Conservation (phyloP, 495 filamentous ascomycete genomes). For the Penicillium mononematosum region DNA sequence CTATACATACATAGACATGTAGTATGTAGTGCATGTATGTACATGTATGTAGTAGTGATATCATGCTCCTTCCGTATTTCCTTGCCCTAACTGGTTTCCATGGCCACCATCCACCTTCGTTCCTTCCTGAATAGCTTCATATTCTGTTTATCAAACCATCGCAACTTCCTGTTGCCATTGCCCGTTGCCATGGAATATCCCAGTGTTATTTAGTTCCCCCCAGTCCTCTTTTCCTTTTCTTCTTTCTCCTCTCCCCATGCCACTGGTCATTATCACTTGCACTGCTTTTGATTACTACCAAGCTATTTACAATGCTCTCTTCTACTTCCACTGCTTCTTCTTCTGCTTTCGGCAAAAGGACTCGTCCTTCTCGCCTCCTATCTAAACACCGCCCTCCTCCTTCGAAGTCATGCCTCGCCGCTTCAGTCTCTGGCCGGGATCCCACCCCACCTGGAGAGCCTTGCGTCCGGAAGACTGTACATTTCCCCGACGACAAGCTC, state of each 20-base stretch:
- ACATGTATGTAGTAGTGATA: not conserved
- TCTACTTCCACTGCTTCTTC: not conserved
- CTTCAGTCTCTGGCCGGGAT: not conserved
- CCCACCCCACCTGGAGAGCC: not conserved
- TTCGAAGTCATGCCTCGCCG: slow-evolving; percentile 1
- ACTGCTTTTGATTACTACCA: slow-evolving; percentile 1
- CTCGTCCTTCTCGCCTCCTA: not conserved
- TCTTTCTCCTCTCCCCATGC: slow-evolving; percentile 2
- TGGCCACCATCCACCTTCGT: not conserved
- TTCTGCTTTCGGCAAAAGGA: not conserved
- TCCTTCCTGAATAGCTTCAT: slow-evolving; percentile 1
- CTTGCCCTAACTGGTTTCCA: not conserved
- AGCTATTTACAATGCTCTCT: not conserved
- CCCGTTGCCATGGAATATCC: not conserved
- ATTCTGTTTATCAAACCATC: not conserved
- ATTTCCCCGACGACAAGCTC: not conserved
- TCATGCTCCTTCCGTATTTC: not conserved
- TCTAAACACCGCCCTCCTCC: not conserved
- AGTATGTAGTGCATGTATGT: not conserved
- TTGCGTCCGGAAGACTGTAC: slow-evolving; percentile 1
- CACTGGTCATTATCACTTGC: slow-evolving; percentile 5
- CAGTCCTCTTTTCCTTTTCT: not conserved
- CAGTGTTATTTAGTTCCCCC: not conserved
- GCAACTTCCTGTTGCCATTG: not conserved
- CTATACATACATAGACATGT: too few species aligned